phyloP scores from a whole-genome alignment of 148 eudicot species.

The Arctostaphylos glauca region DNA sequence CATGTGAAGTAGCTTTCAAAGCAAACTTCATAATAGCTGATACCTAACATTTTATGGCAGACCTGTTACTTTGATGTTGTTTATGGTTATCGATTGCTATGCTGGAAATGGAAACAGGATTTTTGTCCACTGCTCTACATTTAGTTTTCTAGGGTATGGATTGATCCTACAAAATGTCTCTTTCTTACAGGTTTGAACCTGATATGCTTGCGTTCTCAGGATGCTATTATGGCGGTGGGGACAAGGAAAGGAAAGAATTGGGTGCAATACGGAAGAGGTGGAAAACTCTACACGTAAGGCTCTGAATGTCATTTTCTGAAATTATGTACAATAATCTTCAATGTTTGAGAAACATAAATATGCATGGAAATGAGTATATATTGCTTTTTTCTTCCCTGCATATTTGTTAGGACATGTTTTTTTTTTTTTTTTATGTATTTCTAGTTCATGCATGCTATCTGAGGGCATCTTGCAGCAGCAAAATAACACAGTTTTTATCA shows the following conservation, averaged over 20 bases:
- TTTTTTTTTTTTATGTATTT: too few relatives aligned
- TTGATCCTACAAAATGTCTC: constrained; percentile 5
- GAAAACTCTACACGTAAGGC: constrained; percentile 95
- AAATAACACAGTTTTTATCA: too few relatives aligned
- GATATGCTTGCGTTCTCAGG: constrained; percentile 99
- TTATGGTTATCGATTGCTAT: background rate
- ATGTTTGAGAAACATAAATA: background rate
- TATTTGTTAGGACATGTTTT: too few relatives aligned
- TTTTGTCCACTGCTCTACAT: background rate
- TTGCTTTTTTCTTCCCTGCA: background rate
- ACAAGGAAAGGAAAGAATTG: constrained; percentile 75
- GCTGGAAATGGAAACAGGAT: background rate
- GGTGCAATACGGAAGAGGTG: constrained; percentile 86
- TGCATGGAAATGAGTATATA: background rate
- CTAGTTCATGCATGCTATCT: too few relatives aligned
- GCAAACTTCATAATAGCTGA: background rate
- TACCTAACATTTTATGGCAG: background rate
- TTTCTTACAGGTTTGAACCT: constrained; percentile 82
- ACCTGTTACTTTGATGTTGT: background rate
- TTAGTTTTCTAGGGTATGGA: background rate
- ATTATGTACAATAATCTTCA: background rate
- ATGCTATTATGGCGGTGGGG: constrained; percentile 98
- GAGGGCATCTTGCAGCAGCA: too few relatives aligned
- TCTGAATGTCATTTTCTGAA: constrained; percentile 10
- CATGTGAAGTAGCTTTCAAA: background rate